Evolutionary conservation across 352 stramenopile species (phyloP), one percentile per base, ranked within the genome.

Genomic region (Aphanomyces astaci): DNA sequence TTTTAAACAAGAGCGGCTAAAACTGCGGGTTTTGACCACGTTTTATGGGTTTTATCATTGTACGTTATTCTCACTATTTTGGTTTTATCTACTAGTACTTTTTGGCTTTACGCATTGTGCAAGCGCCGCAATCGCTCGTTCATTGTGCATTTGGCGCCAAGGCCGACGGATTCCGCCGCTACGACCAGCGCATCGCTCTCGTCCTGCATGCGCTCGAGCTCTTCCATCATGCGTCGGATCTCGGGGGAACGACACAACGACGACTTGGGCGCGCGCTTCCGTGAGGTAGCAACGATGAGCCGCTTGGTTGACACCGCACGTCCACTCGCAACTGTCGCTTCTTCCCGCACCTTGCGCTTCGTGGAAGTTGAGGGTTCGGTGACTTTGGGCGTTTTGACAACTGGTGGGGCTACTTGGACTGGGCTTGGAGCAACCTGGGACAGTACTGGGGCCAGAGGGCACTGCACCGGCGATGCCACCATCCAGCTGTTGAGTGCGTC

Each of bases 1-100:
- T 94, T 72, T 69, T 94, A 22, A 94, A 94, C 75, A 86, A 89
- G 19, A 46, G 32, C 56, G 48, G 36, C 71, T 90, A 80, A 9
- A 54, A 33, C 13, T 66, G 54, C 28, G 27, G 32, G 9, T 25
- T 36, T 62, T 24, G 17, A 31, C 27, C 40, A n/a, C n/a, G n/a
- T n/a, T 43, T 55, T 19, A 13, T 55, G 27, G 22, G 22, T 55
- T 45, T 63, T 63, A 63, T 43, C 30, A 46, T 63, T 63, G 48
- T 63, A 63, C 13, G 10, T 22, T 63, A 32, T 63, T 24, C 11
- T 11, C 10, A 49, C 17, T 63, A 48, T 43, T 43, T 27, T 24
- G 17, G 19, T 45, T 63, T 30, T 63, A 13, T 28, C 7, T 15
- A 43, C 36, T 43, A 15, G 7, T 43, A 43, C n/a, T n/a, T 30